Evolutionary conservation across 441 rosid genomes (phyloP), one percentile per base, ranked within the genome.

Genomic region (Syzygium syzygioides): DNA sequence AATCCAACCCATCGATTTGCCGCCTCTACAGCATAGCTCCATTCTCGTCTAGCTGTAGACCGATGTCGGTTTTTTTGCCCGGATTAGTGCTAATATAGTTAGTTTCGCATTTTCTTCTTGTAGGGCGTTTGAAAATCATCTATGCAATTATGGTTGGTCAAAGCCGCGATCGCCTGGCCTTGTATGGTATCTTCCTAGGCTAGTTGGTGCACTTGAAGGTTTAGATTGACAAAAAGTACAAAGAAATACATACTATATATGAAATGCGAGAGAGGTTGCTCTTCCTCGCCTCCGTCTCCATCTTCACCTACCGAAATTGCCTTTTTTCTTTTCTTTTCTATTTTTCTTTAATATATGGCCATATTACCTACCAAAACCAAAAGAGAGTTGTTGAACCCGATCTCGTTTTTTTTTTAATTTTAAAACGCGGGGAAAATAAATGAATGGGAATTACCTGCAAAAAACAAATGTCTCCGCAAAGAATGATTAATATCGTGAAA

Each of bases 341-440:
- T 45, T 45, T 45, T 45, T 45, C 48, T 45, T 45, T 45, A 45
- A 45, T 45, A 2, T 0, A 41, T 11, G 52, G 45, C 13, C 17
- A 9, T 41, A 76, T 23, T 23, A 12, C 52, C 52, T 6, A 76
- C 83, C 68, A 14, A 12, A 76, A 23, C 7, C n/a, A 20, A 41
- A 12, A 76, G 52, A 23, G 83, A 6, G 52, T 41, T 41, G 53
- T 12, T 76, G 83, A 76, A 76, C 9, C 52, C n/a, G 0, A 41
- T 32, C 0, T 17, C 9, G 3, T 4, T 17, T 30, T 0, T 30
- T 9, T n/a, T 15, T 4, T 7, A n/a, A 10, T 64, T 0, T 15
- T 15, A 30, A 64, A 64, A 30, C 9, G 23, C 2, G 17, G 1
- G 32, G 3, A 0, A 30, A 68, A 68, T 34, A 0, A 68, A 68